Evolutionary conservation across 768 basidiomycete species (phyloP).

Genomic region (Asterophora lycoperdoides): DNA sequence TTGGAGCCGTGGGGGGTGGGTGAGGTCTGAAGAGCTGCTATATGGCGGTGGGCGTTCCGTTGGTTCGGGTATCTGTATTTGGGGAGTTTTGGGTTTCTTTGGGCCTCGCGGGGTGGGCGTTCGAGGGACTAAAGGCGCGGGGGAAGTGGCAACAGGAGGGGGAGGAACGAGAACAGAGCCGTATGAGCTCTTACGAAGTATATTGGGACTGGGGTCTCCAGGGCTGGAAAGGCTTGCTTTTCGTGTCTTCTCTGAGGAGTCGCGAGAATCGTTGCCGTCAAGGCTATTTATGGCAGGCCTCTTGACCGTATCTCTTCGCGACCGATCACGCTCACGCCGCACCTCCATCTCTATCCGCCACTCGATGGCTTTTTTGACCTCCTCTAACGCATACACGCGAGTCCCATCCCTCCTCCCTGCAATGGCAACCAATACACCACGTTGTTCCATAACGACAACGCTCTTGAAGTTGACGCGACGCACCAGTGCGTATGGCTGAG

Average conservation of each 20-base stretch:
- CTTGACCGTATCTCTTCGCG: constrained; percentile 64
- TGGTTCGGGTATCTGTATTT: constrained; percentile 31
- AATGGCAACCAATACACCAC: constrained; percentile 86
- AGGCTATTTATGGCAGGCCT: constrained; percentile 36
- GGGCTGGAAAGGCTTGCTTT: constrained; percentile 49
- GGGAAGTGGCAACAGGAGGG: constrained; percentile 24
- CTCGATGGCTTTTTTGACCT: constrained; percentile 80
- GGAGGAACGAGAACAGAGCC: constrained; percentile 26
- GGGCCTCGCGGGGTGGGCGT: constrained; percentile 35
- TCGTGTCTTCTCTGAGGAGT: constrained; percentile 42
- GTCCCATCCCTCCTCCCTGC: constrained; percentile 85
- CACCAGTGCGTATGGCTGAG: constrained; percentile 77
- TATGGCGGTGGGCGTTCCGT: constrained; percentile 71
- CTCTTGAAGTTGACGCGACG: constrained; percentile 79
- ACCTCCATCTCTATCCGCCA: constrained; percentile 83
- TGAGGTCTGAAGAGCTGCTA: constrained; percentile 27
- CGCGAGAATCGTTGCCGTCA: constrained; percentile 31
- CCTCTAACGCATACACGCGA: constrained; percentile 83
- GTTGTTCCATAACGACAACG: constrained; percentile 91
- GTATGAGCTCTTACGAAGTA: constrained; percentile 40
- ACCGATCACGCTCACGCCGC: constrained; percentile 68
- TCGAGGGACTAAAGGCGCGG: constrained; percentile 36
- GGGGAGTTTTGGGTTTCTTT: constrained; percentile 30
- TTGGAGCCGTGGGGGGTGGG: constrained; percentile 32
- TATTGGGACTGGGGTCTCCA: constrained; percentile 25